These are phyloP conservation scores for Boletus rubroflammeus DNA, from an alignment of 768 basidiomycete species.

Conservation along the genomic window DNA sequence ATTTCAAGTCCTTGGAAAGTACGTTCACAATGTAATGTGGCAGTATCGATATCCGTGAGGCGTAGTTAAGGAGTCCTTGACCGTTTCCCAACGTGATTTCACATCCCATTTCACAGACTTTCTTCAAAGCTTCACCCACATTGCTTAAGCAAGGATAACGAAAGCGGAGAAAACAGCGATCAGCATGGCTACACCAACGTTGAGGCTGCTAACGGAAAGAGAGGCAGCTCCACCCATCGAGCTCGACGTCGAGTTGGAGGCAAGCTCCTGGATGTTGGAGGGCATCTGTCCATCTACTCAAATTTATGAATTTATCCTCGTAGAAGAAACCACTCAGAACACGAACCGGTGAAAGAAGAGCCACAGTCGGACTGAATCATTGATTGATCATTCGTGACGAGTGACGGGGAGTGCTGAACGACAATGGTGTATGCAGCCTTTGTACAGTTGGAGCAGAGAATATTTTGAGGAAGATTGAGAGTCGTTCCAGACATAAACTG, in stretches of 20 bases:
- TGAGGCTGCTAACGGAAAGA: constrained; percentile 21
- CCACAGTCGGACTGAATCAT: constrained; percentile 41
- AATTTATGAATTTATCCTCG: background rate
- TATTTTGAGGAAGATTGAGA: constrained; percentile 30
- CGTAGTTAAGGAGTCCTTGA: background rate
- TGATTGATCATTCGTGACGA: constrained; percentile 29
- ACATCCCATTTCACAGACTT: no score
- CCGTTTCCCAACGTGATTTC: background rate
- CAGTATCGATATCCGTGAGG: background rate
- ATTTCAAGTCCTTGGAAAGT: background rate
- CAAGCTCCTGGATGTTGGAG: constrained; percentile 21
- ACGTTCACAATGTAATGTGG: background rate
- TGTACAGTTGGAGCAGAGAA: constrained; percentile 51
- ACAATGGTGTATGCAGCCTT: constrained; percentile 50
- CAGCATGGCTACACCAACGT: constrained; percentile 27
- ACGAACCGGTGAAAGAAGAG: constrained; percentile 49
- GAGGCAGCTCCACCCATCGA: constrained; percentile 18
- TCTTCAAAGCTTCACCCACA: background rate
- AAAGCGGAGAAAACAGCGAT: constrained; percentile 35
- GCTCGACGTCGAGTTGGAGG: constrained; percentile 21
- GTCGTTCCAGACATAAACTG: constrained; percentile 4
- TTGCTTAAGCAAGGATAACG: constrained; percentile 31
- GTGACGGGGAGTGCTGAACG: constrained; percentile 33
- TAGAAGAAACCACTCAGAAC: background rate
- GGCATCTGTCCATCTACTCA: constrained; percentile 31